Evolutionary conservation across 1,284 basidiomycete species (phyloP).

Genomic region (Xerocomus minutiporus): DNA sequence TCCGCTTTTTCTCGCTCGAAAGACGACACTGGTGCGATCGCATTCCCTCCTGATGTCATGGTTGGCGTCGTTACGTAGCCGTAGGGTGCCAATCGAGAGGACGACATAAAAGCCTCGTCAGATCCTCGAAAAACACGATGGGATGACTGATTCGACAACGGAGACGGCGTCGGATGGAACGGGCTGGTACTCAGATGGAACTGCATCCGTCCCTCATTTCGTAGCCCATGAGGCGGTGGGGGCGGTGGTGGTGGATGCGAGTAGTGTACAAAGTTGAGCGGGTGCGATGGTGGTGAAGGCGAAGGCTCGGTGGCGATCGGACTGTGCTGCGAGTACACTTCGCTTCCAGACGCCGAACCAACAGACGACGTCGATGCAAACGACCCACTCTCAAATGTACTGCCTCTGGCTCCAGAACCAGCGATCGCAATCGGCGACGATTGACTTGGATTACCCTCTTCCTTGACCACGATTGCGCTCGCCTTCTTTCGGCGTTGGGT

Average conservation of each 20-base stretch:
- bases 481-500: slow-evolving; percentile 44
- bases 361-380: slow-evolving; percentile 47
- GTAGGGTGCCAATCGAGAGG: slow-evolving; percentile 29
- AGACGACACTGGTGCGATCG: slow-evolving; percentile 40
- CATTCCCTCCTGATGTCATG: slow-evolving; percentile 19
- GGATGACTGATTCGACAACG: slow-evolving; percentile 40
- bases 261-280: slow-evolving; percentile 53
- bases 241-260: slow-evolving; percentile 28
- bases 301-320: slow-evolving; percentile 43
- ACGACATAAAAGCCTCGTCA: slow-evolving; percentile 20
- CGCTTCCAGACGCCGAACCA: slow-evolving; percentile 50
- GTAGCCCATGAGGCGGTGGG: slow-evolving; percentile 20
- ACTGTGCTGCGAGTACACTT: slow-evolving; percentile 48
- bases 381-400: slow-evolving; percentile 45
- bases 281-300: slow-evolving; percentile 54
- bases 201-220: slow-evolving; percentile 27
- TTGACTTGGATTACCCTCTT: slow-evolving; percentile 33
- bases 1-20: slow-evolving; percentile 49
- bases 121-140: slow-evolving; percentile 29
- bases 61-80: slow-evolving; percentile 33
- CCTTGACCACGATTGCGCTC: slow-evolving; percentile 28
- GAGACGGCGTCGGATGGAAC: slow-evolving; percentile 40
- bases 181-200: slow-evolving; percentile 19
- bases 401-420: slow-evolving; percentile 33
- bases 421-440: slow-evolving; percentile 38